A percentile compares a stretch with the other conserved stretches of the same genome.
Conservation (phyloP, 805 yeast genomes). For the Kockiozyma suomiensis region DNA sequence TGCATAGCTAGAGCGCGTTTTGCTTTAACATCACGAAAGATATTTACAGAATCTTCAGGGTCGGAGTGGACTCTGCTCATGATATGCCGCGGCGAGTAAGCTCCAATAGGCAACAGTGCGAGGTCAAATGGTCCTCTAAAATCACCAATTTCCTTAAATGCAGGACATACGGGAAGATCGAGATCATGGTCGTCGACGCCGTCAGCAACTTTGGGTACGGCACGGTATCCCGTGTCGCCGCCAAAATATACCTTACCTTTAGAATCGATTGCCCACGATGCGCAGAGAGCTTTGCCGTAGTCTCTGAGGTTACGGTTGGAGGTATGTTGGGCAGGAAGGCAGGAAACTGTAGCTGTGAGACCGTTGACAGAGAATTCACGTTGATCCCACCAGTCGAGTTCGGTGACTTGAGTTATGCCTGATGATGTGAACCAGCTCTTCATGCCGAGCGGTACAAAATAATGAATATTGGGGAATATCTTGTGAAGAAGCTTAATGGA, state of each 20-base stretch:
- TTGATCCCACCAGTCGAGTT: constrained; percentile 92
- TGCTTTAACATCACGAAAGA: constrained; percentile 23
- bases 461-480: constrained; percentile 15
- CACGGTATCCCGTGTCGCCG: constrained; percentile 75
- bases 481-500: constrained; percentile 13
- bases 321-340: constrained; percentile 26
- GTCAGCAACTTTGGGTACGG: constrained; percentile 16
- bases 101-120: constrained; percentile 29
- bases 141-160: constrained; percentile 24
- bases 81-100: constrained; percentile 31
- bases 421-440: constrained; percentile 56
- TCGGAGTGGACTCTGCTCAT: constrained; percentile 27
- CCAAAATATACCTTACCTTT: constrained; percentile 15
- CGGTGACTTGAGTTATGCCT: constrained; percentile 64
- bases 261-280: constrained; percentile 20
- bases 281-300: constrained; percentile 24
- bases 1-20: constrained; percentile 30
- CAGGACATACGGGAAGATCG: constrained; percentile 26
- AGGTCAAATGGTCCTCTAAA: constrained; percentile 30
- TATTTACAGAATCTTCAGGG: constrained; percentile 25
- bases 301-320: constrained; percentile 17
- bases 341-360: constrained; percentile 10
- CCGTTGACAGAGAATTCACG: constrained; percentile 20
- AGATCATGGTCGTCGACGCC: constrained; percentile 26
- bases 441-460: constrained; percentile 77